These are phyloP conservation scores for Globisporangium barbulae DNA, from an alignment of 352 stramenopile genomes.

Conservation along the genomic window DNA sequence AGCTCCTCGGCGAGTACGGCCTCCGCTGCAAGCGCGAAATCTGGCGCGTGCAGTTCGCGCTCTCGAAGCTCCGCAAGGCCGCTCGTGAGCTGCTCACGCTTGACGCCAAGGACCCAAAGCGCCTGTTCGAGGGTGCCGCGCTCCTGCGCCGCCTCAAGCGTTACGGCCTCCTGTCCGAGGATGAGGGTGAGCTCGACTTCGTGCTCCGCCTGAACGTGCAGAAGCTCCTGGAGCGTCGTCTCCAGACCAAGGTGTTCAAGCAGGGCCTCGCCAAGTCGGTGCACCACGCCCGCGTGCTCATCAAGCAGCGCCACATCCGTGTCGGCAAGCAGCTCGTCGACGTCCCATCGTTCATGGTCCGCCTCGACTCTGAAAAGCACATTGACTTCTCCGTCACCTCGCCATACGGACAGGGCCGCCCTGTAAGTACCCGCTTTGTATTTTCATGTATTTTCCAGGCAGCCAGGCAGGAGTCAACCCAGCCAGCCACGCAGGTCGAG, in stretches of 20 bases:
- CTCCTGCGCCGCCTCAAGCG: slow-evolving; percentile 96
- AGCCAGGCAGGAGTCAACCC: neutral
- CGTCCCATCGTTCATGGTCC: slow-evolving; percentile 98
- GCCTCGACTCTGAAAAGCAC: slow-evolving; percentile 98
- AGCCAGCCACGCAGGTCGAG: slow-evolving; percentile 1
- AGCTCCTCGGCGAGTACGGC: slow-evolving; percentile 98
- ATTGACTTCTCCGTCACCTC: slow-evolving; percentile 99
- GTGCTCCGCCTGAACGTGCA: slow-evolving; percentile 98
- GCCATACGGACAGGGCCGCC: slow-evolving; percentile 96
- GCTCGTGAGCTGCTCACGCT: slow-evolving; percentile 98
- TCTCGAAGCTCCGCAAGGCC: slow-evolving; percentile 99
- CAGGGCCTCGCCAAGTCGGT: slow-evolving; percentile 99
- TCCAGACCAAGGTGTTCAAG: slow-evolving; percentile 99
- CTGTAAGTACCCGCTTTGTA: slow-evolving; percentile 31
- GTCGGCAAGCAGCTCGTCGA: slow-evolving; percentile 99
- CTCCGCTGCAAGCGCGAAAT: slow-evolving; percentile 99
- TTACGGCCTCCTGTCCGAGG: slow-evolving; percentile 96
- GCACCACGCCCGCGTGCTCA: slow-evolving; percentile 99
- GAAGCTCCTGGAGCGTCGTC: slow-evolving; percentile 97
- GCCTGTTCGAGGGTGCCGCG: slow-evolving; percentile 97
- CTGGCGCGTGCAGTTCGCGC: slow-evolving; percentile 98
- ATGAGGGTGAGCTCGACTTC: slow-evolving; percentile 98
- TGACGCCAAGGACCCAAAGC: slow-evolving; percentile 97
- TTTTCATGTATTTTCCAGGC: slow-evolving; percentile 2
- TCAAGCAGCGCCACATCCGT: slow-evolving; percentile 99